Evolutionary conservation across 2,329 filamentous ascomycete genomes (phyloP).

Genomic region (Colletotrichum cordylinicola): DNA sequence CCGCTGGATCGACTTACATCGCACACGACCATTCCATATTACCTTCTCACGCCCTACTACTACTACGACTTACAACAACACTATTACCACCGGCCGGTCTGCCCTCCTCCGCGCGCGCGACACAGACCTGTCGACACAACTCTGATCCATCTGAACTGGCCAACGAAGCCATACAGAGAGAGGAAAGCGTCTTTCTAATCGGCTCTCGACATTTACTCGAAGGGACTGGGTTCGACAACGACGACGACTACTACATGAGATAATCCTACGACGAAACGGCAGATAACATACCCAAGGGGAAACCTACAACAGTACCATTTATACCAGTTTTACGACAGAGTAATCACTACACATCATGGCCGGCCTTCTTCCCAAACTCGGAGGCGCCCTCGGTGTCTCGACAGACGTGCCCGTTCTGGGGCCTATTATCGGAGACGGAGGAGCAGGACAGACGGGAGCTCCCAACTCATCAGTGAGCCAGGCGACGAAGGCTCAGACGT

Average conservation of each 20-base stretch:
- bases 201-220: neutral
- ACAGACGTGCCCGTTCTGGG: neutral
- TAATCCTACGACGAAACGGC: constrained; percentile 1
- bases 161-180: neutral
- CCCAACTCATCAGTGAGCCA: neutral
- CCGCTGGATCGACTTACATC: constrained; percentile 21
- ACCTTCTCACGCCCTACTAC: neutral
- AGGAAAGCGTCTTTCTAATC: neutral
- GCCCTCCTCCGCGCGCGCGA: neutral
- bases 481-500: neutral
- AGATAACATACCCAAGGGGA: neutral
- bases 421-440: neutral
- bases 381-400: neutral
- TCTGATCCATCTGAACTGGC: neutral
- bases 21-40: neutral
- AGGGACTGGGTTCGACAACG: neutral
- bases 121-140: neutral
- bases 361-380: neutral
- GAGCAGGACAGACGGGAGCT: neutral
- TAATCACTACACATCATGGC: constrained; percentile 8
- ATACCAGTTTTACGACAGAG: neutral
- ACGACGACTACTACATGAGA: neutral
- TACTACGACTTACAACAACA: neutral
- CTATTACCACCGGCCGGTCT: neutral
- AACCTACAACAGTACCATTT: neutral